These are phyloP conservation scores for Penicillium glabrum DNA, from an alignment of 2,329 filamentous ascomycete species.

Conservation along the genomic window DNA sequence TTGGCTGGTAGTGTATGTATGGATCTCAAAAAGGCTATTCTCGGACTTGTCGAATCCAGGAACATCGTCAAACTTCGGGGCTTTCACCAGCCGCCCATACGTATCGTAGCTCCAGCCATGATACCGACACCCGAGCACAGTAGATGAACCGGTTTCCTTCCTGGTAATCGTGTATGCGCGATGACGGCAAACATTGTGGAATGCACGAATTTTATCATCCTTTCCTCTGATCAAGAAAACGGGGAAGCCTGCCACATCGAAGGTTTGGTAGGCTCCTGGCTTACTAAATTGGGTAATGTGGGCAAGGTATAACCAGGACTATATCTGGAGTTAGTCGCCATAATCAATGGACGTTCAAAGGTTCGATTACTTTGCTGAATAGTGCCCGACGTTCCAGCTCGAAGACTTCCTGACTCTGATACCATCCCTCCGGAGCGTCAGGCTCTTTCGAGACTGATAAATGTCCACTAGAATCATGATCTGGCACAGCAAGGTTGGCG, in stretches of 20 bases:
- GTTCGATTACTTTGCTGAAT: conserved; percentile 45
- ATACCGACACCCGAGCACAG: conserved; percentile 59
- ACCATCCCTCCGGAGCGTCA: conserved; percentile 41
- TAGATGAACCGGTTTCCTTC: conserved; percentile 51
- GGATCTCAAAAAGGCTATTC: conserved; percentile 53
- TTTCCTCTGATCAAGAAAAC: conserved; percentile 56
- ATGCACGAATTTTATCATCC: conserved; percentile 54
- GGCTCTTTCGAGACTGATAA: conserved; percentile 39
- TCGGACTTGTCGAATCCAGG: conserved; percentile 57
- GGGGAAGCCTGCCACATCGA: conserved; percentile 56
- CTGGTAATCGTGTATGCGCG: conserved; percentile 60
- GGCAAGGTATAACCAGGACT: conserved; percentile 39
- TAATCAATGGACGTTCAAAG: too few relatives aligned
- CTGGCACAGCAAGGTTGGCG: neutral
- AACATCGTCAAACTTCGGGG: conserved; percentile 58
- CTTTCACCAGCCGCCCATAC: conserved; percentile 59
- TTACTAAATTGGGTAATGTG: conserved; percentile 50
- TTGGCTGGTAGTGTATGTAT: conserved; percentile 18
- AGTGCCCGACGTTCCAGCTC: conserved; percentile 51
- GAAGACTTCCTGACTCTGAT: conserved; percentile 44
- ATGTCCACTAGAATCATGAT: neutral
- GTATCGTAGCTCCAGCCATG: conserved; percentile 64
- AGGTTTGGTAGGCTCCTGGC: conserved; percentile 58
- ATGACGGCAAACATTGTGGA: conserved; percentile 65
- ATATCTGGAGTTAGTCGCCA: neutral